Conservation (phyloP, 305 asterid species). For the Fraxinus ornus region DNA sequence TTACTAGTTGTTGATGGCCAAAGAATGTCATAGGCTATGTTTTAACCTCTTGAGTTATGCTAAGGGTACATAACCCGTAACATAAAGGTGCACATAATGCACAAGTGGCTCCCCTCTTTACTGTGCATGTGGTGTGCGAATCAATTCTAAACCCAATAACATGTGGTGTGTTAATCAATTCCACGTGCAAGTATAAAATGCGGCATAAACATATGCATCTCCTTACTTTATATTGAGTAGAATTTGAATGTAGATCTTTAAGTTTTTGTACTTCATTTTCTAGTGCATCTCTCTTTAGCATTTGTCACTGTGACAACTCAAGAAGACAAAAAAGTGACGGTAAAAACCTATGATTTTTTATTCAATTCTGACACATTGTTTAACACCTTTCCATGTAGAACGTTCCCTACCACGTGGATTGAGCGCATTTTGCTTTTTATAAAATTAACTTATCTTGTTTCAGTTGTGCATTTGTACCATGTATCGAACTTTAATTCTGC, state of each 20-base stretch:
- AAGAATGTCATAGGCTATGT: neutral
- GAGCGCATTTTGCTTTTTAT: neutral
- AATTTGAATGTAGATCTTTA: neutral
- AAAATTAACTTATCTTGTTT: too few relatives aligned
- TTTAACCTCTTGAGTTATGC: neutral
- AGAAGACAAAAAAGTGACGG: neutral
- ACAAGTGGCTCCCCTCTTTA: too few relatives aligned
- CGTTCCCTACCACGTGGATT: neutral
- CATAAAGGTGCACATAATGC: too few relatives aligned
- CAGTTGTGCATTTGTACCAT: neutral
- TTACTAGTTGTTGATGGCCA: neutral
- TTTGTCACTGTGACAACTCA: neutral
- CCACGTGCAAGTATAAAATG: neutral
- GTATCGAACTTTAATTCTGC: neutral
- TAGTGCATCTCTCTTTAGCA: neutral
- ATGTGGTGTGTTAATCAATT: neutral
- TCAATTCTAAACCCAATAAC: neutral
- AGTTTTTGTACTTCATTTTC: neutral
- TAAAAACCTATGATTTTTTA: neutral
- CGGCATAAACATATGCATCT: neutral
- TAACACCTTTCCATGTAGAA: neutral
- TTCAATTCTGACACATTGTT: neutral
- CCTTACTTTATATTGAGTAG: neutral
- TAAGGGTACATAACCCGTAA: too few relatives aligned
- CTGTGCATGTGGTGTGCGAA: neutral